Evolutionary conservation across 2,329 filamentous ascomycete genomes (phyloP), one percentile per base, ranked within the genome.

Genomic region (Pestalotiopsis sp.): DNA sequence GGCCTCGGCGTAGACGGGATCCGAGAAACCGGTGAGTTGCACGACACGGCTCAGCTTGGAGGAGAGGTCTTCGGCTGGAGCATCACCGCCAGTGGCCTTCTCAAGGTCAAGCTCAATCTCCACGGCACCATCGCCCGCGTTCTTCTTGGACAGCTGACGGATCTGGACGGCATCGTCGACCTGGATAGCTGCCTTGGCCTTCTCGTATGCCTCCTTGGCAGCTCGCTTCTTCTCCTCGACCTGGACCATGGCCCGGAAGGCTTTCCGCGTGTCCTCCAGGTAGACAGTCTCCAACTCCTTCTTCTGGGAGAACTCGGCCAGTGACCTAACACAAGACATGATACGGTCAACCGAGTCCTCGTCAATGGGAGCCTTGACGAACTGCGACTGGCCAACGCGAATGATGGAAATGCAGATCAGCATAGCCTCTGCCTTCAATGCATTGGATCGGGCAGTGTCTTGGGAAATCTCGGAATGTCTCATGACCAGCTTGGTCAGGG

Each of bases 391-490:
- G 56, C 96, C 96, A 70, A 98, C 96, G 64, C 96, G 94, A 73
- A 99, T 94, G 74, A 99, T 97, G 4, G 96, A 98, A 75, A 99
- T 97, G 95, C 98, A 97, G 79, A 99, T 98, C 66, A 99, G 88
- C 96, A 99, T 99, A 59, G 96, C 96, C 81, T 99, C 96, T 3
- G 96, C 96, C 64, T 94, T 92, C 31, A 99, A 88, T 38, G 95
- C 95, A 75, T 99, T 99, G 38, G 95, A 98, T 52, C 96, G 92
- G 58, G 93, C 93, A 58, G 87, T 82, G 75, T 98, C 95, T 27
- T 92, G 85, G 1, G 95, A 98, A 70, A 98, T 95, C 78, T 98
- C 95, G 1, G 94, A 92, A 80, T 98, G 94, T 66, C 96, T 93
- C 94, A 99, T 97, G 64, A 99, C 96, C 67, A 99, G 88, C 83